Base-by-base conservation (phyloP, 2,329 filamentous ascomycete species). In the Cordyceps militaris region DNA sequence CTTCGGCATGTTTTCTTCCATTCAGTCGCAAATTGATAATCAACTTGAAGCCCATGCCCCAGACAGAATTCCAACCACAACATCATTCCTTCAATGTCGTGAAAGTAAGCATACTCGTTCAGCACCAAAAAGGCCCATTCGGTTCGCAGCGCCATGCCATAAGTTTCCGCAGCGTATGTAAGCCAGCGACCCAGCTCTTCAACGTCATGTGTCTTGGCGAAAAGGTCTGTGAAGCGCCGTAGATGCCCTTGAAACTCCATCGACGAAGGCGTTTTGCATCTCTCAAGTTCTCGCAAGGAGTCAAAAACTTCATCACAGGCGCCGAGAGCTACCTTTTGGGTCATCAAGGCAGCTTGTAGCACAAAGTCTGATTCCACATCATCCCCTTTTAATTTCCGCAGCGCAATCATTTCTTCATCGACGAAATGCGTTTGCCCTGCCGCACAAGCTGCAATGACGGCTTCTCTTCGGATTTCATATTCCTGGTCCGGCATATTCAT, bases 11-110 rank as follows among this genome's bases (percentile, higher is more conserved):
- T 30, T 4, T 36, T 54, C 24, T 44, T 30, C 21, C 26, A 71
- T 62, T 36, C 64, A 59, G 28, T 66, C 62, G 68, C 62, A 60
- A 71, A 71, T 3, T 60, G 52, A n/a, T 68, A 61, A 26, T 70
- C 65, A 49, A 69, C 62, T 30, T 61, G 59, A 13, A 71, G 57
- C 2, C 69, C 68, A 26, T 62, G 61, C 10, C 65, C 61, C 28
- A 63, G 58, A 44, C 70, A 72, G 42, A 69, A 72, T 19, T 66
- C 62, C 1, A 73, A 61, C 71, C 71, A 73, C 1, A 61, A 56
- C 42, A 67, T 60, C 47, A 70, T 64, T 1, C 61, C 58, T 5
- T 68, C 61, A 1, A 65, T 47, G 24, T 71, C 63, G 13, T 66
- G 69, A n/a, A 59, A 64, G 21, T 65, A 61, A 9, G 69, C 67